A percentile compares a stretch with the other conserved stretches of the same genome.
These are phyloP conservation scores for Spiraea crenata DNA, from an alignment of 331 rosid genomes.

Conservation along the genomic window DNA sequence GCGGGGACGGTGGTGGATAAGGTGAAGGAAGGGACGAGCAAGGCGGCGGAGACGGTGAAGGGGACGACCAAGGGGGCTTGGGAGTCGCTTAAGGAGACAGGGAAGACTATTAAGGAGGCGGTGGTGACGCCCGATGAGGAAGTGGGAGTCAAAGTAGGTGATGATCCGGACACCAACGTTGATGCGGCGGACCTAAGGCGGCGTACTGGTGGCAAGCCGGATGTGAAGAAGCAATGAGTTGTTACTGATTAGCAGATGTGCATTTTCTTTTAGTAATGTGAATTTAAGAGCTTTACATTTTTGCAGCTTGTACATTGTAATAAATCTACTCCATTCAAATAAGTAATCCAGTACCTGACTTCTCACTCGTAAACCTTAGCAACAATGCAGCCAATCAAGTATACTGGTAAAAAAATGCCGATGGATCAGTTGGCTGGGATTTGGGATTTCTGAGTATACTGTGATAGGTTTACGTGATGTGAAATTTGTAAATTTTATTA, in stretches of 20 bases:
- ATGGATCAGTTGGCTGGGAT: no score
- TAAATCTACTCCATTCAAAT: background rate
- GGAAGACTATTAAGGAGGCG: slow-evolving; percentile 42
- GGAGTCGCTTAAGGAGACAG: slow-evolving; percentile 43
- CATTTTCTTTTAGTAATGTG: background rate
- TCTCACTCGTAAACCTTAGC: no score
- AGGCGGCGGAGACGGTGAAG: slow-evolving; percentile 12
- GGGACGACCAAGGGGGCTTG: slow-evolving; percentile 28
- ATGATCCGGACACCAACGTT: background rate
- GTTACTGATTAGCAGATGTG: background rate
- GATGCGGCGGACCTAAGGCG: background rate
- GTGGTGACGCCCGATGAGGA: slow-evolving; percentile 9
- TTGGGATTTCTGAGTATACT: no score
- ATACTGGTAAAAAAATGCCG: no score
- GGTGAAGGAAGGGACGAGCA: slow-evolving; percentile 29
- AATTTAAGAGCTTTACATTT: background rate
- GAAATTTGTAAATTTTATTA: no score
- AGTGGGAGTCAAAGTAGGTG: background rate
- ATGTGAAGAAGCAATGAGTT: background rate
- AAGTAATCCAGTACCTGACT: background rate
- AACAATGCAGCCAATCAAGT: no score
- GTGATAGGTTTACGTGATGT: no score
- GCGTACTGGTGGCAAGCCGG: background rate
- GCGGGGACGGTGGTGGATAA: slow-evolving; percentile 23
- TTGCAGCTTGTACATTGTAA: background rate